Conservation (phyloP, 1,284 basidiomycete species). For the Cerrena zonata region DNA sequence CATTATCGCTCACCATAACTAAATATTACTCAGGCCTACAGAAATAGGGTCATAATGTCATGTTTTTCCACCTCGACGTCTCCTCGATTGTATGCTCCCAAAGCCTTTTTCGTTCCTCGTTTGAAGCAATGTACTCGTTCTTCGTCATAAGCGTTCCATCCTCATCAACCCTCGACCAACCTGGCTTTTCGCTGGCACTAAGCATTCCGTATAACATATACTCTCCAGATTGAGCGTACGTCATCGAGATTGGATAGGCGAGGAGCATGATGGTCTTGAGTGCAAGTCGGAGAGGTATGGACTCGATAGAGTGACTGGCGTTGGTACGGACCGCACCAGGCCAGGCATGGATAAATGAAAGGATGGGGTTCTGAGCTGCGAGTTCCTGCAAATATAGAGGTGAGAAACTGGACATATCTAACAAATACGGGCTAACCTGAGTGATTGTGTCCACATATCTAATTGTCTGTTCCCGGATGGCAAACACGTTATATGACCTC, state of each 20-base stretch:
- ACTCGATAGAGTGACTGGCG: constrained; percentile 20
- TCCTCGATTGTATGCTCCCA: constrained; percentile 43
- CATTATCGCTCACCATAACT: no score
- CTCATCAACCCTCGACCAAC: constrained; percentile 30
- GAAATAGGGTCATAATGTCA: no score
- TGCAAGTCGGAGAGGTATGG: constrained; percentile 21
- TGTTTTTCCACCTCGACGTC: no score
- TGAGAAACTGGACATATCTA: neutral
- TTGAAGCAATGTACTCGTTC: constrained; percentile 33
- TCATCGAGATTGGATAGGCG: constrained; percentile 30
- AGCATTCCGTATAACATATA: constrained; percentile 38
- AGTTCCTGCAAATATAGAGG: constrained; percentile 19
- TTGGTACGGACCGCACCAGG: constrained; percentile 31
- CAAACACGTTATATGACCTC: constrained; percentile 20
- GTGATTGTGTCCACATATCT: constrained; percentile 23
- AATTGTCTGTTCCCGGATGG: constrained; percentile 22
- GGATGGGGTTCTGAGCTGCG: constrained; percentile 23
- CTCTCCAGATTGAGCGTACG: constrained; percentile 31
- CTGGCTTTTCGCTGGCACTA: constrained; percentile 24
- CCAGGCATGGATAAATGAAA: constrained; percentile 28
- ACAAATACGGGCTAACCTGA: constrained; percentile 8
- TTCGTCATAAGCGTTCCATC: constrained; percentile 39
- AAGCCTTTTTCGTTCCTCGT: constrained; percentile 33
- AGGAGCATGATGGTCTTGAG: constrained; percentile 21
- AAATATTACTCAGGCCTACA: no score